Base-by-base conservation (phyloP, 1,139 yeast genomes). In the Diutina neorugosa region DNA sequence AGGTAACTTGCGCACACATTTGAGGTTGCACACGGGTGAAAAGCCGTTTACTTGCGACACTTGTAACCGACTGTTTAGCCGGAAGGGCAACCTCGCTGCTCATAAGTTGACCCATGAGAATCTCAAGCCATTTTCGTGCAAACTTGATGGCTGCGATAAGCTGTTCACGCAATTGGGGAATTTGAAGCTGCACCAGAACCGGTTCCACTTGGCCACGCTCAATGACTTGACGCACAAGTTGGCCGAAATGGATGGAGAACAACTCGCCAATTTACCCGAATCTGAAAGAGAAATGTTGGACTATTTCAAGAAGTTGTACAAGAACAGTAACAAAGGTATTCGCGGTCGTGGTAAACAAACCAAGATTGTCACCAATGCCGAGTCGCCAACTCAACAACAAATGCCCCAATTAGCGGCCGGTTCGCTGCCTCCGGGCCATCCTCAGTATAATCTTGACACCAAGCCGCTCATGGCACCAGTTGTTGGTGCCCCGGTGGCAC, bases 161-260 rank as follows among this genome's bases (percentile, higher is more conserved):
- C 78, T 86, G 2, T 91, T 91, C 62, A 87, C 96, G 0, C 98
- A 91, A 69, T 73, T 90, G 60, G 97, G 97, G 2, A 91, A 91
- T 65, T 76, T 91, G 70, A 91, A 91, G 67, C 86, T 96, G 0
- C 98, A 91, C 67, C 98, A 91, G 64, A 91, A 90, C 68, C 76
- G 91, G 61, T 89, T 90, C 64, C 98, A 91, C 67, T 69, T 81
- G 57, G 80, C 80, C 18, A 82, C 94, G 0, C 74, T 91, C 59
- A 80, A 80, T 59, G 72, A 72, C 51, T 69, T 89, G 60, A 86
- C 94, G 6, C 75, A 71, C 52, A 80, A 76, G 58, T 68, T 85
- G 57, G 90, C 90, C 0, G 83, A 81, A 58, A 65, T 82, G 46
- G 65, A 68, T 54, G 73, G 76, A 0, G 59, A 63, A 11, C 74